Evolutionary conservation across 2,329 filamentous ascomycete species (phyloP), one percentile per base, ranked within the genome.

Genomic region (Epicoccum nigrum): DNA sequence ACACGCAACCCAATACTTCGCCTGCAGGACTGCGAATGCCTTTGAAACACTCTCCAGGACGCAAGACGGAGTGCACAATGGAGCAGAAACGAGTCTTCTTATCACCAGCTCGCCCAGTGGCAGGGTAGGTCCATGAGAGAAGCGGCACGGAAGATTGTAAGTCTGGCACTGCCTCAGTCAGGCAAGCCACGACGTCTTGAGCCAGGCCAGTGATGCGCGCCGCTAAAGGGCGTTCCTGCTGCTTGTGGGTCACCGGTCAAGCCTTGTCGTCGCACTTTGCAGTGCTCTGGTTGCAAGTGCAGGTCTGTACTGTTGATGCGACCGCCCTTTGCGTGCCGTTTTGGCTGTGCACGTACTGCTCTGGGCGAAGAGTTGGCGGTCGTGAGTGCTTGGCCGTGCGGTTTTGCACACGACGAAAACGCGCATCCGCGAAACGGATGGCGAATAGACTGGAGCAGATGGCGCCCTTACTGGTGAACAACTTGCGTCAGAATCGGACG

Each of bases 181-280:
- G 46, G 45, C 52, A 48, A 48, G 55, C 52, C 53, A 45, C 54
- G 46, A 47, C 39, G 31, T 41, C 30, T 23, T 25, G 28, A 37
- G 27, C 49, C 53, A 48, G 42, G 38, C 57, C 55, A 56, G 27
- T 54, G 50, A 42, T 43, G 21, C 31, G 52, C 55, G 33, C 45
- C 46, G 45, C 59, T 59, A 59, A 37, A 40, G 52, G 47, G 50
- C 56, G 55, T 62, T 62, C 54, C 55, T 62, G 56, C 56, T 62
- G 51, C 37, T 55, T 62, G 38, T 50, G 52, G 55, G 49, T 62
- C 55, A 62, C 59, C 59, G 59, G 59, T 62, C 50, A 48, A 45
- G 45, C 38, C 44, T 54, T 48, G 33, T 44, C 15, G 44, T 37
- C 31, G 43, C 21, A 21, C 31, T 49, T 41, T 54, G 45, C 40